Evolutionary conservation across 2,329 filamentous ascomycete species (phyloP).

Genomic region (Trichoderma sp.): DNA sequence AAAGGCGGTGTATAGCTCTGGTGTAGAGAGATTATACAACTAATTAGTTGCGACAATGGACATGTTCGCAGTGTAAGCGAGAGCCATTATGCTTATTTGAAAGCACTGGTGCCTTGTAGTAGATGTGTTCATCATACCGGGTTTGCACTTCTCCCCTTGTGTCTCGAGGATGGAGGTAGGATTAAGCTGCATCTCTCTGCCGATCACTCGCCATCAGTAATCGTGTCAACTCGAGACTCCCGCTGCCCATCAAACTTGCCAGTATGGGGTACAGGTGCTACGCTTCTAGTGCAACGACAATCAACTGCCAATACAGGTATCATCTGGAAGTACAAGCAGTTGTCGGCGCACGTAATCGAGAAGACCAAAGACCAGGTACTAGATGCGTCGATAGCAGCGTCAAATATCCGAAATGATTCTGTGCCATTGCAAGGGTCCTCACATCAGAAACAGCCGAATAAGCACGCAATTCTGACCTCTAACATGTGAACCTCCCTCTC

Average conservation of each 20-base stretch:
- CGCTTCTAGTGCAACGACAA: neutral
- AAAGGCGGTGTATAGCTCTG: neutral
- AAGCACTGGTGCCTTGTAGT: neutral
- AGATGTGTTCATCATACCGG: neutral
- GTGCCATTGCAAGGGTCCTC: neutral
- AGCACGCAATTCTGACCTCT: slow-evolving; percentile 5
- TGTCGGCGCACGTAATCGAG: neutral
- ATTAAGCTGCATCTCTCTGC: neutral
- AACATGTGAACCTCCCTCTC: neutral
- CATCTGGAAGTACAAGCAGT: neutral
- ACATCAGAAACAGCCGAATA: neutral
- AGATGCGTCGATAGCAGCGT: neutral
- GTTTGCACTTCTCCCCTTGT: neutral
- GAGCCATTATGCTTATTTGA: neutral
- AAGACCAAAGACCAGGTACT: neutral
- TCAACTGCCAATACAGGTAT: neutral
- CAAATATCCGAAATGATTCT: neutral
- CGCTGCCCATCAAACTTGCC: neutral
- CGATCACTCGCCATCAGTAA: neutral
- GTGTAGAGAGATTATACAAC: neutral
- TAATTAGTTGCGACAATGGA: neutral
- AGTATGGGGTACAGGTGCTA: neutral
- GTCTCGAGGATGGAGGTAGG: neutral
- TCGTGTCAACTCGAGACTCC: neutral
- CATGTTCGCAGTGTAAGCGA: neutral